Conservation (phyloP, 179 eudicot genomes). For the Pouteria campechiana region DNA sequence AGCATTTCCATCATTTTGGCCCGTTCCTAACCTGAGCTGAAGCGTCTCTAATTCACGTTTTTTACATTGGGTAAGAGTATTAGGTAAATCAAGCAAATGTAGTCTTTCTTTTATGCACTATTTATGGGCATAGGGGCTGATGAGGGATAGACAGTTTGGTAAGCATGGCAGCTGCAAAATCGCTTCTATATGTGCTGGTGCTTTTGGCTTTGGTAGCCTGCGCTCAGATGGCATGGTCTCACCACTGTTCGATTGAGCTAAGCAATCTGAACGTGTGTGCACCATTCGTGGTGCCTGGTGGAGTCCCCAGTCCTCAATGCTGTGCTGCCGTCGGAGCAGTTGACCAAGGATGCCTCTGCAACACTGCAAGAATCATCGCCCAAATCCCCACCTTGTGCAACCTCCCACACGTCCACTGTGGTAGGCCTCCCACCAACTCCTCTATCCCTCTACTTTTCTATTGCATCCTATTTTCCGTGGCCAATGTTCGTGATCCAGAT, state of each 20-base stretch:
- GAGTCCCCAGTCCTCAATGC: constrained; percentile 45
- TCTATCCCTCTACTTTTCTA: background rate
- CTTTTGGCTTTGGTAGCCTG: constrained; percentile 10
- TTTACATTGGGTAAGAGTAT: too few species aligned
- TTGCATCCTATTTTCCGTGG: too few species aligned
- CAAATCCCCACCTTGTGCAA: constrained; percentile 66
- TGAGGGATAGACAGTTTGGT: too few species aligned
- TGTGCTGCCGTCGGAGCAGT: constrained; percentile 56
- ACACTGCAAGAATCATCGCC: constrained; percentile 51
- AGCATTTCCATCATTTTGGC: too few species aligned
- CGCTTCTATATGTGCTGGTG: constrained; percentile 6
- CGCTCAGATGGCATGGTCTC: constrained; percentile 17
- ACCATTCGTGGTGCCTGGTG: constrained; percentile 55
- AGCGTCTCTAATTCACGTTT: too few species aligned
- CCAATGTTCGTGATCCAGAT: too few species aligned
- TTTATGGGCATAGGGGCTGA: too few species aligned
- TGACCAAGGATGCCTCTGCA: constrained; percentile 62
- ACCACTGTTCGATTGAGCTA: constrained; percentile 33
- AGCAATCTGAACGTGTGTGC: constrained; percentile 46
- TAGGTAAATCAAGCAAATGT: constrained; percentile 43
- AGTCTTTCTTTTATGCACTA: too few species aligned
- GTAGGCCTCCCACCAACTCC: constrained; percentile 2
- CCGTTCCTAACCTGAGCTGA: too few species aligned
- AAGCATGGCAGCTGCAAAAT: constrained; percentile 10
- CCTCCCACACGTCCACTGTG: constrained; percentile 45